Evolutionary conservation across 2,329 filamentous ascomycete species (phyloP).

Genomic region (Ceratocystis destructans): DNA sequence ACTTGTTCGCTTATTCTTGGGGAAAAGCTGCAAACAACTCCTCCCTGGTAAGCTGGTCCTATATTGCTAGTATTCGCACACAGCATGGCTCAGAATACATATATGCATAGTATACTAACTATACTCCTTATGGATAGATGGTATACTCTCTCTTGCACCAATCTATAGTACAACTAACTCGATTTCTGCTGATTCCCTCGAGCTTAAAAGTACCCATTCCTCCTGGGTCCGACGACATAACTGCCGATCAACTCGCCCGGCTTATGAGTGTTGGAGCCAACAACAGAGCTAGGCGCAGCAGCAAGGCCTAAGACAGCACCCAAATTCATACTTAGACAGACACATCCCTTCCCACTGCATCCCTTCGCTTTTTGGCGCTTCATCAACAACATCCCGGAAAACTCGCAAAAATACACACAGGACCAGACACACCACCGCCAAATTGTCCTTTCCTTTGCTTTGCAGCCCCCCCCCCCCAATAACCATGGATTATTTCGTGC

Average conservation of each 20-base stretch:
- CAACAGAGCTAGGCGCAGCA: background rate
- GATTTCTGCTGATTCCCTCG: background rate
- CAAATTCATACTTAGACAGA: background rate
- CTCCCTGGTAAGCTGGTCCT: background rate
- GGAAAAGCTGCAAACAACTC: no score
- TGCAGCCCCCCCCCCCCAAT: background rate
- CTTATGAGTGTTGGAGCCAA: no score
- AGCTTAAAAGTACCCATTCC: background rate
- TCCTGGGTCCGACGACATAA: background rate
- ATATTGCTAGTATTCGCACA: background rate
- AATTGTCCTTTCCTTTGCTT: background rate
- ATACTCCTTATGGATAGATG: no score
- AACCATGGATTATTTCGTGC: constrained; percentile 29
- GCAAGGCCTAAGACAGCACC: background rate
- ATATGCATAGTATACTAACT: background rate
- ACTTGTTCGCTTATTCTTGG: background rate
- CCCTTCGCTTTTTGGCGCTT: background rate
- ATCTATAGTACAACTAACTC: no score
- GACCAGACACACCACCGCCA: background rate
- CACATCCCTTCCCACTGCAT: background rate
- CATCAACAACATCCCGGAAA: background rate
- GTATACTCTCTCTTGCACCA: no score
- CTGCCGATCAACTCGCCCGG: background rate
- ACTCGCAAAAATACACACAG: background rate
- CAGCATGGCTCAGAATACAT: background rate